These are phyloP conservation scores for Cladosporium cucumerinum DNA, from an alignment of 2,329 filamentous ascomycete genomes.

Conservation along the genomic window DNA sequence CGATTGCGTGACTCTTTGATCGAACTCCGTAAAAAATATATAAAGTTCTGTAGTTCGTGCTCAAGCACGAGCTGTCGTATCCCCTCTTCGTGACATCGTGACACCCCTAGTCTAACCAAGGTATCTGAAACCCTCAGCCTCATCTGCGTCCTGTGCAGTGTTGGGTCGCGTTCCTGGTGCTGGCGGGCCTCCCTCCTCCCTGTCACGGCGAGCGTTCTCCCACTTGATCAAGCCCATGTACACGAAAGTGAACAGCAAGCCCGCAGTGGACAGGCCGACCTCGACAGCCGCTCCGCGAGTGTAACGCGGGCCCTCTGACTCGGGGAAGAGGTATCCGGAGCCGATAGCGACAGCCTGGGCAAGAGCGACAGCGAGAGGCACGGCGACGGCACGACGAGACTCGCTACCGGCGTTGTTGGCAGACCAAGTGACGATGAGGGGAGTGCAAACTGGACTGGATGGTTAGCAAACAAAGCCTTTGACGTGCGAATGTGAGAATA, in stretches of 20 bases:
- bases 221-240: conserved; percentile 19
- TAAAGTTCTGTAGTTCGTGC: no score
- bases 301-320: conserved; percentile 7
- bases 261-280: conserved; percentile 12
- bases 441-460: conserved; percentile 12
- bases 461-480: background rate
- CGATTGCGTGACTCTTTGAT: no score
- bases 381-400: conserved; percentile 18
- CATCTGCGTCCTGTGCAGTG: conserved; percentile 17
- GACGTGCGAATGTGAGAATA: background rate
- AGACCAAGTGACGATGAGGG: conserved; percentile 19
- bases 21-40: no score
- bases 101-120: background rate
- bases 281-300: conserved; percentile 13
- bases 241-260: conserved; percentile 15
- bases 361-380: conserved; percentile 18
- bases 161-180: conserved; percentile 11
- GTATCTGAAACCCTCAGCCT: conserved; percentile 18
- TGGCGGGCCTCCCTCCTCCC: conserved; percentile 14
- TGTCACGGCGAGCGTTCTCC: conserved; percentile 17
- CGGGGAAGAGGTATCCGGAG: conserved; percentile 9
- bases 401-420: conserved; percentile 20
- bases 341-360: conserved; percentile 15
- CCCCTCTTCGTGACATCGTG: background rate
- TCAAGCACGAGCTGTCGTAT: no score